A percentile compares a stretch with the other conserved stretches of the same genome.
These are phyloP conservation scores for Malassezia obtusa DNA, from an alignment of 1,284 basidiomycete species.

Conservation along the genomic window DNA sequence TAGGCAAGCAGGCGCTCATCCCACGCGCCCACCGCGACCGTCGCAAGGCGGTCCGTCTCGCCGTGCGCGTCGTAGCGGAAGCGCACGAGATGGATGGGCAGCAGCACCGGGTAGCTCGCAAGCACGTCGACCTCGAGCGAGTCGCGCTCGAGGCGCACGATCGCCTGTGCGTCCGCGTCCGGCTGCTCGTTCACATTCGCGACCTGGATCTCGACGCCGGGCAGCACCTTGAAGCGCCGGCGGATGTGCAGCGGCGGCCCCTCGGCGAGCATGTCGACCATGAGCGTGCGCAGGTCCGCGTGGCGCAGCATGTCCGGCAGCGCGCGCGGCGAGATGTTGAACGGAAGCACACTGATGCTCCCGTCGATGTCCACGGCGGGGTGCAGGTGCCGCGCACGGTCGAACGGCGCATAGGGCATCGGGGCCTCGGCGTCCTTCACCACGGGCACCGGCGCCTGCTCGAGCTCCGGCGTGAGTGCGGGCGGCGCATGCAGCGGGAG, in stretches of 20 bases:
- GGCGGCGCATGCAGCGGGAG: slow-evolving; percentile 12
- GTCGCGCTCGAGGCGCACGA: slow-evolving; percentile 7
- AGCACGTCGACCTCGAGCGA: slow-evolving; percentile 12
- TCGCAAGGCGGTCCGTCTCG: slow-evolving; percentile 4
- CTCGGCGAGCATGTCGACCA: slow-evolving; percentile 9
- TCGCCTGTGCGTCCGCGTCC: neutral
- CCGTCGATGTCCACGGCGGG: slow-evolving; percentile 5
- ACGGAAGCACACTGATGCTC: slow-evolving; percentile 9
- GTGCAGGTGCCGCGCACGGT: slow-evolving; percentile 6
- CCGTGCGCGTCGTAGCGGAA: slow-evolving; percentile 13
- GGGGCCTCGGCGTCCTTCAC: slow-evolving; percentile 3
- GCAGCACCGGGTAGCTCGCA: slow-evolving; percentile 14
- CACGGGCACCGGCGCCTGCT: neutral
- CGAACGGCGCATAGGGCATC: slow-evolving; percentile 9
- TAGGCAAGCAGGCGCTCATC: slow-evolving; percentile 8
- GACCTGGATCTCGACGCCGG: slow-evolving; percentile 16
- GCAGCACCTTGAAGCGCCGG: slow-evolving; percentile 9
- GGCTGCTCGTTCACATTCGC: slow-evolving; percentile 4
- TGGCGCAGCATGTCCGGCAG: neutral
- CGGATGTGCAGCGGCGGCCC: slow-evolving; percentile 10
- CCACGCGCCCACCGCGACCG: slow-evolving; percentile 16
- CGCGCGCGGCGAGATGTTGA: slow-evolving; percentile 9
- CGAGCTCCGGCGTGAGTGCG: neutral
- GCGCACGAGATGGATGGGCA: slow-evolving; percentile 13
- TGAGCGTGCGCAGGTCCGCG: slow-evolving; percentile 5